Percentiles rank a stretch among this genome's conserved stretches.
Conservation (phyloP, 2,329 filamentous ascomycete species). For the Lizonia empirigonia region DNA sequence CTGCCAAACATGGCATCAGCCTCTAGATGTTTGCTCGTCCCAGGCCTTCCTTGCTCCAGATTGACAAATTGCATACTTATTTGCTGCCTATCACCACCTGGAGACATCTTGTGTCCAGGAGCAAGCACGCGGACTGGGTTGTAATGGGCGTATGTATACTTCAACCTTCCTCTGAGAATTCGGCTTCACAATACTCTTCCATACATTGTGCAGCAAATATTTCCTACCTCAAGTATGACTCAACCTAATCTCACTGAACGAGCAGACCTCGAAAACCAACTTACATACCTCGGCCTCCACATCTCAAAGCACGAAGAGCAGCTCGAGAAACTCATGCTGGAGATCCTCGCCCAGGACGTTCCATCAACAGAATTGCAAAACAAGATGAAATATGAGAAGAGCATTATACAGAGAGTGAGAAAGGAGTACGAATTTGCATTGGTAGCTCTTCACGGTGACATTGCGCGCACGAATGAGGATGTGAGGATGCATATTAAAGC, state of each 20-base stretch:
- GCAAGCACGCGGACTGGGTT: too few species aligned
- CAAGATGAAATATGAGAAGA: neutral
- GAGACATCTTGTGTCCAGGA: too few species aligned
- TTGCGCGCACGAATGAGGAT: neutral
- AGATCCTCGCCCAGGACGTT: neutral
- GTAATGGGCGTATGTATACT: too few species aligned
- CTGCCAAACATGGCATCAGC: too few species aligned
- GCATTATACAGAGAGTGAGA: neutral
- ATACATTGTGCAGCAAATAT: neutral
- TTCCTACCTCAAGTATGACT: neutral
- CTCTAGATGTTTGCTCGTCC: neutral
- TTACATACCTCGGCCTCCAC: neutral
- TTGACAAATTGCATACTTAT: neutral
- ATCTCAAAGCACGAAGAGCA: neutral
- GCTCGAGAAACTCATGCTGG: neutral
- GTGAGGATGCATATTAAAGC: neutral
- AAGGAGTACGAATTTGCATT: neutral
- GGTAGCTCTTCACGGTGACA: neutral
- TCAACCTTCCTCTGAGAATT: too few species aligned
- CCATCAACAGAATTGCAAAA: neutral
- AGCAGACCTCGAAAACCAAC: neutral
- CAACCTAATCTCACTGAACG: neutral
- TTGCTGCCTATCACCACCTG: neutral
- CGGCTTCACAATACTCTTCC: neutral
- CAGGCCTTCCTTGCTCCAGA: too few species aligned